Conservation (phyloP, 495 filamentous ascomycete genomes). For the Margaritispora aquatica region DNA sequence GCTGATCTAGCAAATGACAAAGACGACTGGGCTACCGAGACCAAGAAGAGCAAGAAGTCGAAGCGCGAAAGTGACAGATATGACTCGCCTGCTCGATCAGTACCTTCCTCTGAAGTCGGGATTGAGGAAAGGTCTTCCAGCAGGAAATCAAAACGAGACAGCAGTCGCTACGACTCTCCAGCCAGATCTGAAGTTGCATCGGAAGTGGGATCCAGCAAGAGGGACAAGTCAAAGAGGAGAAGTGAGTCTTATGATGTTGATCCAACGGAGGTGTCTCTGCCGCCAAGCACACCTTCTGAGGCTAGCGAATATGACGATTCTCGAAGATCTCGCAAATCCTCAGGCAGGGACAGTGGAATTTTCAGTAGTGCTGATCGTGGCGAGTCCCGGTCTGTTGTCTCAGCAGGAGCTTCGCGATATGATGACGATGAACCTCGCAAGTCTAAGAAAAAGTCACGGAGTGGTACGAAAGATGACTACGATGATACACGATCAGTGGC, state of each 20-base stretch:
- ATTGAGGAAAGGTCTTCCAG: constrained; percentile 21
- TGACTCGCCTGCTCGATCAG: constrained; percentile 23
- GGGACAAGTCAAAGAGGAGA: constrained; percentile 21
- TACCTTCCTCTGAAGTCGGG: constrained; percentile 5
- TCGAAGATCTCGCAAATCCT: constrained; percentile 25
- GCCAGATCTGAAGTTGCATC: constrained; percentile 17
- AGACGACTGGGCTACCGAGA: constrained; percentile 18
- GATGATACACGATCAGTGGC: constrained; percentile 36
- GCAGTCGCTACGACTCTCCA: constrained; percentile 20
- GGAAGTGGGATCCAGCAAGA: constrained; percentile 22
- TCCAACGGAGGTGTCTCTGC: constrained; percentile 23
- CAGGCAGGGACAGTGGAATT: constrained; percentile 23
- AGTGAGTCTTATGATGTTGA: constrained; percentile 19
- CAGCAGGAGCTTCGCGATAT: constrained; percentile 28
- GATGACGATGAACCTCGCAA: constrained; percentile 25
- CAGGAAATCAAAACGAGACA: constrained; percentile 26
- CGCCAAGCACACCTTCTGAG: constrained; percentile 23
- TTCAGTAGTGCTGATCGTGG: constrained; percentile 28
- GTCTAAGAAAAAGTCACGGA: constrained; percentile 26
- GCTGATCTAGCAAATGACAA: constrained; percentile 22
- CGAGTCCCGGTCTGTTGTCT: constrained; percentile 38
- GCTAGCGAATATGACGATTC: constrained; percentile 26
- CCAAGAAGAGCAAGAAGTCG: constrained; percentile 24
- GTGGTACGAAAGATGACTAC: constrained; percentile 22
- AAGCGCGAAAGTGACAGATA: constrained; percentile 26